Evolutionary conservation across 345 rosid genomes (phyloP).

Genomic region (Rubroshorea leprosula): DNA sequence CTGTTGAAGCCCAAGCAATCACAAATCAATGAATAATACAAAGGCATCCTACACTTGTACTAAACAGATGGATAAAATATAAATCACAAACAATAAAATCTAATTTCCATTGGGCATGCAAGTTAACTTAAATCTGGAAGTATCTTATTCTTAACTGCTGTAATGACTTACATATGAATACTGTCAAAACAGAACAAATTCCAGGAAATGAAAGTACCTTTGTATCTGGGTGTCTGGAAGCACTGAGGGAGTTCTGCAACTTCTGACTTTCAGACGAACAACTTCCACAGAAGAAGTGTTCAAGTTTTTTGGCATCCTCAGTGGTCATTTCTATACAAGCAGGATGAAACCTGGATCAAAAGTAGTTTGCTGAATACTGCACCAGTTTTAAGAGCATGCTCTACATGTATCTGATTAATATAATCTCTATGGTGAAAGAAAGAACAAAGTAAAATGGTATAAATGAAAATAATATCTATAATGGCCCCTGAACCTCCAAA

Average conservation of each 20-base stretch:
- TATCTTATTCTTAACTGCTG: too few species aligned
- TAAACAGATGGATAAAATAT: too few species aligned
- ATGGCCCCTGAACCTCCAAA: not conserved
- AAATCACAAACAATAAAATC: not conserved
- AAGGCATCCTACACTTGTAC: too few species aligned
- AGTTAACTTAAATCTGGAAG: not conserved
- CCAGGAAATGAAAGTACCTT: conserved; percentile 45
- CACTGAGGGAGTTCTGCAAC: conserved; percentile 48
- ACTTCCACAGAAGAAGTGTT: conserved; percentile 78
- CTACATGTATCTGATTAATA: conserved; percentile 8
- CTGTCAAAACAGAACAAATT: not conserved
- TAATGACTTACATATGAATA: too few species aligned
- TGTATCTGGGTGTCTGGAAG: conserved; percentile 43
- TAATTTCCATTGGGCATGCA: not conserved
- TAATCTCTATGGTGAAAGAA: not conserved
- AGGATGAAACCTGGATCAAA: conserved; percentile 97
- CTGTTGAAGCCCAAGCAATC: too few species aligned
- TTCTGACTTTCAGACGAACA: conserved; percentile 67
- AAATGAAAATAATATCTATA: conserved; percentile 7
- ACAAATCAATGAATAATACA: too few species aligned
- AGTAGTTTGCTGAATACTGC: conserved; percentile 32
- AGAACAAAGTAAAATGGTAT: not conserved
- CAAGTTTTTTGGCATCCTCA: conserved; percentile 78
- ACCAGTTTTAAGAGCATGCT: conserved; percentile 12
- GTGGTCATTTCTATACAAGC: conserved; percentile 82